Evolutionary conservation across 805 yeast species (phyloP).

Genomic region (Metschnikowia bowlesiae): DNA sequence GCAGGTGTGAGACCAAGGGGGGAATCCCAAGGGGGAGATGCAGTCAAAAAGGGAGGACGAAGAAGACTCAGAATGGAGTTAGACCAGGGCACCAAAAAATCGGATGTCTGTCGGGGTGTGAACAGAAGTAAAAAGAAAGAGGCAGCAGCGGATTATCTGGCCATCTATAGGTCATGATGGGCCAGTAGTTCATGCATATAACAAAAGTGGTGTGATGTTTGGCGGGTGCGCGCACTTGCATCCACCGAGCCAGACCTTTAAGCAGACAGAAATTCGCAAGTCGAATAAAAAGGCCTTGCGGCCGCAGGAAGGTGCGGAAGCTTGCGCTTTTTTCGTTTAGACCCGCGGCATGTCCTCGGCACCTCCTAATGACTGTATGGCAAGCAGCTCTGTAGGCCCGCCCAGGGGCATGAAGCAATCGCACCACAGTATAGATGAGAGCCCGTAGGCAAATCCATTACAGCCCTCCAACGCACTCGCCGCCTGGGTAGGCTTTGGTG

Average conservation of each 20-base stretch:
- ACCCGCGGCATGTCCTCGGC: too few species aligned
- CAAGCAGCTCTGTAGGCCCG: too few species aligned
- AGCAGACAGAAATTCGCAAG: background rate
- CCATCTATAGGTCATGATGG: background rate
- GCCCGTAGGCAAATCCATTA: too few species aligned
- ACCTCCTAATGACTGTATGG: too few species aligned
- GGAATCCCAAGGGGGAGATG: background rate
- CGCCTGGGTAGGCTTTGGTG: too few species aligned
- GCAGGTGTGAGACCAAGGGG: too few species aligned
- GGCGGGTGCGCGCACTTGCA: background rate
- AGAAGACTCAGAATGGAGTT: background rate
- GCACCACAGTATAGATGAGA: too few species aligned
- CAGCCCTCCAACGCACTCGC: too few species aligned
- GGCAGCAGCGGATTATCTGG: background rate
- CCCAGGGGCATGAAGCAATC: too few species aligned
- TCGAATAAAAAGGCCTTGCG: too few species aligned
- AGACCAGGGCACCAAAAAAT: background rate
- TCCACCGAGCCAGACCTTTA: background rate
- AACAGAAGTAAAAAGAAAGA: background rate
- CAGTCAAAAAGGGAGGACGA: background rate
- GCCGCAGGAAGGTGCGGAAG: background rate
- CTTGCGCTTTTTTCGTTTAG: background rate
- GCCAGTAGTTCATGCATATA: background rate
- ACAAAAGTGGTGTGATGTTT: constrained; percentile 4
- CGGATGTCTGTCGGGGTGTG: background rate